Evolutionary conservation across 1,139 yeast species (phyloP), one percentile per base, ranked within the genome.

Genomic region (Scheffersomyces insectosa): DNA sequence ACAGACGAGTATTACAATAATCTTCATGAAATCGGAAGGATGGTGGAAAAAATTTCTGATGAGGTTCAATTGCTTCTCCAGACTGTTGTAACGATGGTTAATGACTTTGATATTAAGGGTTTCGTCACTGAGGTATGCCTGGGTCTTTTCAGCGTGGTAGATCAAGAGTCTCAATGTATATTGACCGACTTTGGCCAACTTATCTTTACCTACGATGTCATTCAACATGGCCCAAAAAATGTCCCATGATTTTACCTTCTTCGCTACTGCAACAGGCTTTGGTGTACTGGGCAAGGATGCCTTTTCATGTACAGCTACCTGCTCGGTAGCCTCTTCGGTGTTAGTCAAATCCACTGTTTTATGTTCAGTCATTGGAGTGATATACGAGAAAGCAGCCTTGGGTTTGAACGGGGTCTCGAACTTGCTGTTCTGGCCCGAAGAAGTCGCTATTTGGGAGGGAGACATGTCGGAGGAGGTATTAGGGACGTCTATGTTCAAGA

Each of bases 121-220:
- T 1, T 60, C 65, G 53, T 71, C 74, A 45, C 75, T 66, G 40
- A 72, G 57, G 45, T 59, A 65, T 8, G 50, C 46, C 50, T 77
- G 72, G 2, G 77, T 58, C 38, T 67, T 66, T 5, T 65, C 56
- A 8, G 83, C 71, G 55, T 82, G 80, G 45, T 73, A 63, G 23
- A 80, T 65, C 28, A 83, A 57, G 28, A 85, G 60, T 46, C 85
- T 73, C 40, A 85, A 61, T 0, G 77, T 59, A 54, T 84, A 85
- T 54, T 82, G 86, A 27, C 81, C 69, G 4, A 81, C 68, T 54
- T 85, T 85, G 30, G 88, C 86, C 51, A 83, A 47, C 55, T 84
- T 83, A 56, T 85, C 93, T 59, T 85, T 85, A 30, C 91, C 91
- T 2, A 79, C 73, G 25, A 84, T 62, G 44, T 76, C 75, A 47